Percentiles rank a stretch among this genome's conserved stretches.
Conservation (phyloP, 106 monocot genomes). For the Acanthochlamys bracteata region DNA sequence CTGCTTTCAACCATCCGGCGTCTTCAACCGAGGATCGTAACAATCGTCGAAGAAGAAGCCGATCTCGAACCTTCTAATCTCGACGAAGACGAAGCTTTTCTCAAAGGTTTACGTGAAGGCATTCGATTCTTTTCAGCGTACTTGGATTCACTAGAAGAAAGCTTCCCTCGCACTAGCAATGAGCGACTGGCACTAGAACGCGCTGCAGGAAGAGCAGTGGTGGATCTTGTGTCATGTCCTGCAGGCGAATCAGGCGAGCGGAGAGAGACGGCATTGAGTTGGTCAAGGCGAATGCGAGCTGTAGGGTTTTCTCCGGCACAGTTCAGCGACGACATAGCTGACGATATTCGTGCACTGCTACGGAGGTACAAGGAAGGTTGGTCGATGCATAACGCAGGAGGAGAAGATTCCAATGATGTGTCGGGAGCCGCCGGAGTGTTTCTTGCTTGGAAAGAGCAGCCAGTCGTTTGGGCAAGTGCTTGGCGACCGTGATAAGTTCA, state of each 20-base stretch:
- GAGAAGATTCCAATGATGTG: constrained; percentile 8
- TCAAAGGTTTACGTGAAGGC: constrained; percentile 40
- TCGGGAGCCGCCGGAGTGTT: constrained; percentile 34
- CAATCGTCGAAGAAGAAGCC: constrained; percentile 77
- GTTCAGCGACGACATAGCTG: constrained; percentile 68
- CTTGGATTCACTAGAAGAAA: constrained; percentile 66
- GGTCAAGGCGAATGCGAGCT: constrained; percentile 39
- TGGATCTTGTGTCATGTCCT: constrained; percentile 68
- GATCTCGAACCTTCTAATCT: constrained; percentile 23
- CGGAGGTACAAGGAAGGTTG: constrained; percentile 67
- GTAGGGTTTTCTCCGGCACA: constrained; percentile 43
- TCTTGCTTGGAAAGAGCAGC: constrained; percentile 64
- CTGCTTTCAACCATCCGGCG: constrained; percentile 22
- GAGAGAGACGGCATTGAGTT: constrained; percentile 48
- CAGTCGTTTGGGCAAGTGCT: constrained; percentile 72
- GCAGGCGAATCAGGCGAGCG: constrained; percentile 44
- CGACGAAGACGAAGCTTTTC: constrained; percentile 23
- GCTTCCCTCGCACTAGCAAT: constrained; percentile 73
- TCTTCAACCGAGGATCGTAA: constrained; percentile 48
- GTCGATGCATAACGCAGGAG: constrained; percentile 29
- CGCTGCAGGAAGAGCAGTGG: constrained; percentile 45
- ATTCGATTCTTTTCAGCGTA: constrained; percentile 53
- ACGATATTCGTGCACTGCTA: constrained; percentile 62
- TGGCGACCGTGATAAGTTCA: constrained; percentile 35
- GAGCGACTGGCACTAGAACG: constrained; percentile 68